These are phyloP conservation scores for Pythium grandisporangium DNA, from an alignment of 352 stramenopile species.

Conservation along the genomic window DNA sequence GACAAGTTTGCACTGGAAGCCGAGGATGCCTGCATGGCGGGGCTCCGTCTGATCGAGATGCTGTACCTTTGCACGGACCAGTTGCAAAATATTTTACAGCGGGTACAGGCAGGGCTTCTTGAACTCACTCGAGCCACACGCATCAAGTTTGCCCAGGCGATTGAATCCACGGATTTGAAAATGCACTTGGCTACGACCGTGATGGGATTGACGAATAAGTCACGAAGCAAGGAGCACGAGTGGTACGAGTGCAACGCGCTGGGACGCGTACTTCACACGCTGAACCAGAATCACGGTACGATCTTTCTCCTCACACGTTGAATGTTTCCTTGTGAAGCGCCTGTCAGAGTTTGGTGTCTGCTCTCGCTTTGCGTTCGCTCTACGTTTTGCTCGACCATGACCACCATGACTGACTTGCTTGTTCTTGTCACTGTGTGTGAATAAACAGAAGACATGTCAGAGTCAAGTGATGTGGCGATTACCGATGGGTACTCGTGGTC, in stretches of 20 bases:
- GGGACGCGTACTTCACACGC: slow-evolving; percentile 39
- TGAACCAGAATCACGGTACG: too few relatives aligned
- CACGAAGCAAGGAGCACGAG: slow-evolving; percentile 63
- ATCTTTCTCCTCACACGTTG: too few relatives aligned
- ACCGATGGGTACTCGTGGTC: slow-evolving; percentile 79
- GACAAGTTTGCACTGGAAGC: slow-evolving; percentile 28
- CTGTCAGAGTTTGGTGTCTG: too few relatives aligned
- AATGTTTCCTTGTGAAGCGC: neutral
- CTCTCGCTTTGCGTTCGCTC: too few relatives aligned
- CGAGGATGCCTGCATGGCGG: slow-evolving; percentile 49
- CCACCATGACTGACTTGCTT: too few relatives aligned
- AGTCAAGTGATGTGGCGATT: slow-evolving; percentile 28
- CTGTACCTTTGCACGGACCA: slow-evolving; percentile 67
- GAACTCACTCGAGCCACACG: slow-evolving; percentile 43
- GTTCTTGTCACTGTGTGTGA: too few relatives aligned
- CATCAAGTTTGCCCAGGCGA: slow-evolving; percentile 43
- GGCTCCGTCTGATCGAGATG: slow-evolving; percentile 72
- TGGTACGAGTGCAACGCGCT: slow-evolving; percentile 77
- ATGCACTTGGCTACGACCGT: slow-evolving; percentile 48
- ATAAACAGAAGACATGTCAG: too few relatives aligned
- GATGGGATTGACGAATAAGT: slow-evolving; percentile 67
- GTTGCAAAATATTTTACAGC: slow-evolving; percentile 61
- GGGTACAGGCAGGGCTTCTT: slow-evolving; percentile 44
- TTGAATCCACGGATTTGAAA: slow-evolving; percentile 56
- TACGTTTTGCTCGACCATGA: too few relatives aligned